These are phyloP conservation scores for Calonectria multiphialidica DNA, from an alignment of 2,329 filamentous ascomycete genomes.

Conservation along the genomic window DNA sequence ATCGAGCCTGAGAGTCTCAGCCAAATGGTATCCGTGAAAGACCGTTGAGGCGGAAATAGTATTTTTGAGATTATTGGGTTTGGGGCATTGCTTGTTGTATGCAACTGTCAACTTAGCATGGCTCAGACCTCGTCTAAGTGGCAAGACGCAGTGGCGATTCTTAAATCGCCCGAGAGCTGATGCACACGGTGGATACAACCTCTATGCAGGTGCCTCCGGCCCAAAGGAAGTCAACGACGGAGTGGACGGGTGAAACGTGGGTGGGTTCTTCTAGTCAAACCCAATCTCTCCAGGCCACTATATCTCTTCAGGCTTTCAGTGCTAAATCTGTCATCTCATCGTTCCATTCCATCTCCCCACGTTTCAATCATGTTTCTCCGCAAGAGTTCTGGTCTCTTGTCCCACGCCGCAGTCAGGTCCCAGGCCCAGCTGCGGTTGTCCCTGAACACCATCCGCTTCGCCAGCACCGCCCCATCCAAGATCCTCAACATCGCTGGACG, in stretches of 20 bases:
- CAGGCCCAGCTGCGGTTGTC: conserved; percentile 4
- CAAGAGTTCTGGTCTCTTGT: conserved; percentile 9
- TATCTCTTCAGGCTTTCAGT: background rate
- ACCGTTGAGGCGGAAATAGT: background rate
- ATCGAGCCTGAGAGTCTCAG: background rate
- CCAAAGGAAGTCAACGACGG: background rate
- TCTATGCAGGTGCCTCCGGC: conserved; percentile 9
- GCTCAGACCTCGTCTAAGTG: background rate
- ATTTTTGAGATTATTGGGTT: background rate
- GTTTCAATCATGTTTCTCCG: conserved; percentile 15
- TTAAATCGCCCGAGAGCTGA: background rate
- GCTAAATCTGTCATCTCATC: conserved; percentile 6
- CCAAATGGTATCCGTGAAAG: background rate
- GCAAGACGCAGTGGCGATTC: background rate
- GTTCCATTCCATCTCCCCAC: conserved; percentile 13
- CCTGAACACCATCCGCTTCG: conserved; percentile 5
- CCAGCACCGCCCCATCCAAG: conserved; percentile 11
- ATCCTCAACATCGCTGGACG: conserved; percentile 13
- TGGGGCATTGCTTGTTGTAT: background rate
- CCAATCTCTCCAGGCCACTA: background rate
- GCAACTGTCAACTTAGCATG: background rate
- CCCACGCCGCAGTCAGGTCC: conserved; percentile 2
- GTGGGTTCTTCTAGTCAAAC: conserved; percentile 1
- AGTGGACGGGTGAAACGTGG: conserved; percentile 2
- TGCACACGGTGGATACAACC: background rate